These are phyloP conservation scores for Leptomonas pyrrhocoris DNA, from an alignment of 208 protist species.

Conservation along the genomic window DNA sequence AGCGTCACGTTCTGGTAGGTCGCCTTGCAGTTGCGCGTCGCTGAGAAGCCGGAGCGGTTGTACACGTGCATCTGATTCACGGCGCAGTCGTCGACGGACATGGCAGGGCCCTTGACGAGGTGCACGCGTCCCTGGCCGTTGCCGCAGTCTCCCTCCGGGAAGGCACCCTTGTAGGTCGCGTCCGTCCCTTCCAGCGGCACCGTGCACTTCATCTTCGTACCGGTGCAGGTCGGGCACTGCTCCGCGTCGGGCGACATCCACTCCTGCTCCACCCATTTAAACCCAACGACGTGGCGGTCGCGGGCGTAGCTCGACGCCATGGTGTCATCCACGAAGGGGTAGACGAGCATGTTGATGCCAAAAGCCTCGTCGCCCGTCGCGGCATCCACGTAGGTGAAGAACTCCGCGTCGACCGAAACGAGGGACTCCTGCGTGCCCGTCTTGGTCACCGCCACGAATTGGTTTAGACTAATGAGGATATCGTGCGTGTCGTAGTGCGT, in stretches of 20 bases:
- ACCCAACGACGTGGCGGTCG: slow-evolving; percentile 77
- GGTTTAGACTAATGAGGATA: slow-evolving; percentile 65
- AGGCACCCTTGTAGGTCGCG: slow-evolving; percentile 56
- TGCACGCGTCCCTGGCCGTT: slow-evolving; percentile 48
- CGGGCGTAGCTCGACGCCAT: slow-evolving; percentile 65
- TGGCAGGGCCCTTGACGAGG: slow-evolving; percentile 75
- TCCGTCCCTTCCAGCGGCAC: slow-evolving; percentile 30
- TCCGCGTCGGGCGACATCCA: slow-evolving; percentile 52
- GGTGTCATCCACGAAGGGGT: slow-evolving; percentile 60
- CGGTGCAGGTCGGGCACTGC: slow-evolving; percentile 79
- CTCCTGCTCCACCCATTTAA: slow-evolving; percentile 74
- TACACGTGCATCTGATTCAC: slow-evolving; percentile 61
- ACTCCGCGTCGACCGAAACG: slow-evolving; percentile 74
- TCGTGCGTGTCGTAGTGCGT: slow-evolving; percentile 49
- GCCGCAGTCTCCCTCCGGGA: slow-evolving; percentile 72
- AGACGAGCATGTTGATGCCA: slow-evolving; percentile 81
- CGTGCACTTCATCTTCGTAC: slow-evolving; percentile 52
- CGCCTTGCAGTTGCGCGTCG: slow-evolving; percentile 53
- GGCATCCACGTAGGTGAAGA: slow-evolving; percentile 64
- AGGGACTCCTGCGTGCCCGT: slow-evolving; percentile 24
- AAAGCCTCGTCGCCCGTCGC: slow-evolving; percentile 66
- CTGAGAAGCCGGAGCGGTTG: slow-evolving; percentile 74
- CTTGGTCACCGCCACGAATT: slow-evolving; percentile 61
- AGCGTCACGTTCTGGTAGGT: slow-evolving; percentile 85
- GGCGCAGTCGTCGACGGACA: slow-evolving; percentile 44